Evolutionary conservation across 2,329 filamentous ascomycete genomes (phyloP), one percentile per base, ranked within the genome.

Genomic region (Botryotinia narcissicola): DNA sequence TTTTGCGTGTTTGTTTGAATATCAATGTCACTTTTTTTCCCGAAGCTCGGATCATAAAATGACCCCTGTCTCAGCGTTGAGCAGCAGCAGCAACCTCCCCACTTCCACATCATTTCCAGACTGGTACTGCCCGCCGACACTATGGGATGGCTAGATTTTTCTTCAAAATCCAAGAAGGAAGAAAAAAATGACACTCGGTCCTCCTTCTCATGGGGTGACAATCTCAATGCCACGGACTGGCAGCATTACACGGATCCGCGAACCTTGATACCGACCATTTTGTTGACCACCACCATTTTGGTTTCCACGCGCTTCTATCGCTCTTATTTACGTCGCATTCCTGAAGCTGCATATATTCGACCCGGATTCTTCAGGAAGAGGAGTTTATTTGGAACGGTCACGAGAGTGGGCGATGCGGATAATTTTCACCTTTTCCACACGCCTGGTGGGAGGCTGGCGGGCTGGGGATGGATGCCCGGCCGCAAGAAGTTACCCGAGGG

Each of bases 361-460:
- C 92, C 93, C 3, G 85, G 86, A 18, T 92, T 91, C 80, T 95
- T 95, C 81, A 89, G 93, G 63, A 90, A 86, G 75, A 88, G 93
- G 78, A 95, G 89, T 77, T 81, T 99, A 60, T 92, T 95, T 78
- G 96, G 96, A 22, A 88, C 88, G 75, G 96, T 98, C 60, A 98
- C 95, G 20, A 94, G 93, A 78, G 96, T 99, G 37, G 96, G 97
- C 60, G 96, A 99, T 86, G 97, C 94, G 6, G 96, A 99, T 83
- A 95, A 95, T 81, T 98, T 99, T 82, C 92, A 96, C 78, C 82
- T 99, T 66, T 99, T 92, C 81, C 96, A 99, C 82, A 98, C 94
- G 0, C 96, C 96, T 0, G 95, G 95, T n/a, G 96, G 96, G 18
- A 87, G 90, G 77, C 82, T 95, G 70, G 87, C 92, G 18, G 96